Conservation (phyloP, 179 eudicot genomes). For the Monotropa hypopitys region DNA sequence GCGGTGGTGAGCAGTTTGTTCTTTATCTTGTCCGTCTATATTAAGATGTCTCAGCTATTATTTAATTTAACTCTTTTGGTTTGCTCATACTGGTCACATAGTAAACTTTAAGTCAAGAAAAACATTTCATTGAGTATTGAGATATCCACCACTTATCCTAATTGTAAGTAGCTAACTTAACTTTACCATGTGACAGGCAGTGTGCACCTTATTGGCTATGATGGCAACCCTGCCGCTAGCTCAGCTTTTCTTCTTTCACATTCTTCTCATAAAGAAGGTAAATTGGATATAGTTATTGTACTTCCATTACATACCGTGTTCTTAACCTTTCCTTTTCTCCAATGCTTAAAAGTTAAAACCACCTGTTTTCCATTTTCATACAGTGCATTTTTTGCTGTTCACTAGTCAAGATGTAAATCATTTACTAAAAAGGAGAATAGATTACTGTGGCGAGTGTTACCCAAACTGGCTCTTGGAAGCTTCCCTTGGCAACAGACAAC, state of each 20-base stretch:
- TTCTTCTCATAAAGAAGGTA: constrained; percentile 93
- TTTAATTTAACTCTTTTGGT: neutral
- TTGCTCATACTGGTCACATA: neutral
- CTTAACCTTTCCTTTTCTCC: neutral
- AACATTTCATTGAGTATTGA: neutral
- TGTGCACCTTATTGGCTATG: constrained; percentile 91
- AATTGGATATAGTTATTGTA: neutral
- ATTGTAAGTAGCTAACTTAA: neutral
- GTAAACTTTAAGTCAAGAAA: neutral
- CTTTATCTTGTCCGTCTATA: neutral
- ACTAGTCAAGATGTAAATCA: neutral
- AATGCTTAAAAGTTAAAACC: neutral
- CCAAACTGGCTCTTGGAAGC: too few species aligned
- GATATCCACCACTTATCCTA: neutral
- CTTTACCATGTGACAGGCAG: constrained; percentile 40
- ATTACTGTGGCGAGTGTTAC: too few species aligned
- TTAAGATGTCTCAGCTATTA: neutral
- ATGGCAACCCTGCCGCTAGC: constrained; percentile 83
- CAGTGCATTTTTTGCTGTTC: neutral
- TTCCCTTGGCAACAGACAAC: too few species aligned
- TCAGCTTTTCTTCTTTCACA: constrained; percentile 97
- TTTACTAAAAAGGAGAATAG: neutral
- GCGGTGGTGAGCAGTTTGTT: constrained; percentile 64
- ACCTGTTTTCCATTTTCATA: neutral
- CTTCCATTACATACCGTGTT: neutral